phyloP scores from a whole-genome alignment of 768 basidiomycete species.

The Heimioporus sp. region DNA sequence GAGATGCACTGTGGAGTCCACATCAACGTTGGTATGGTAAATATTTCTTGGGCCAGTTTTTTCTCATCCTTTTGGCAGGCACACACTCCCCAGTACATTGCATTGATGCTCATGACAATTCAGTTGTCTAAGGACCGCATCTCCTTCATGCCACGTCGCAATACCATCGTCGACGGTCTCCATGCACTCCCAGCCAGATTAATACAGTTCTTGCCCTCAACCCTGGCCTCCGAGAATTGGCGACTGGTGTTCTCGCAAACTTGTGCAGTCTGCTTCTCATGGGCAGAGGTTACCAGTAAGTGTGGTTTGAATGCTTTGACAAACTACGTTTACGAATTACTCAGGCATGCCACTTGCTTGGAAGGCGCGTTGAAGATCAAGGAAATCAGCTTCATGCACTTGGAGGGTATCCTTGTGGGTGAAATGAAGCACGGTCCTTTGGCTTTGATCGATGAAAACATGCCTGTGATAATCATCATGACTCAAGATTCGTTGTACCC shows the following conservation, averaged over 20 bases:
- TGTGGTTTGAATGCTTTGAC: background rate
- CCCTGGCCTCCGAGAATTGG: constrained; percentile 72
- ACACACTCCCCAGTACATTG: constrained; percentile 98
- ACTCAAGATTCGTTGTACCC: constrained; percentile 97
- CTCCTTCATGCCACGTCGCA: constrained; percentile 85
- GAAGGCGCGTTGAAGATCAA: constrained; percentile 99
- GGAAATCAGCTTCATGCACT: constrained; percentile 83
- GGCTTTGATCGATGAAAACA: constrained; percentile 96
- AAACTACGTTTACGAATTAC: background rate
- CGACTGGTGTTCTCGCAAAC: constrained; percentile 68
- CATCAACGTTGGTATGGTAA: constrained; percentile 83
- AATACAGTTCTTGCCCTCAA: constrained; percentile 84
- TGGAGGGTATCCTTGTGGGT: constrained; percentile 86
- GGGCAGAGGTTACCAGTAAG: constrained; percentile 96
- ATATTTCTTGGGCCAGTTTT: background rate
- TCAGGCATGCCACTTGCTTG: constrained; percentile 89
- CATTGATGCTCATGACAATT: constrained; percentile 96
- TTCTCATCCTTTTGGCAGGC: constrained; percentile 48
- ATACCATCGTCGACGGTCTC: constrained; percentile 90
- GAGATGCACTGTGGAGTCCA: constrained; percentile 99
- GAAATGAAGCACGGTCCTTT: constrained; percentile 99
- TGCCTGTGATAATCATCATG: constrained; percentile 99
- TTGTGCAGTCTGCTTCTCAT: constrained; percentile 91
- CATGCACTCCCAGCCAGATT: constrained; percentile 89
- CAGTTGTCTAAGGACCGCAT: constrained; percentile 97